A percentile compares a stretch with the other conserved stretches of the same genome.
These are phyloP conservation scores for Cryphonectria nitschkei DNA, from an alignment of 2,329 filamentous ascomycete species.

Conservation along the genomic window DNA sequence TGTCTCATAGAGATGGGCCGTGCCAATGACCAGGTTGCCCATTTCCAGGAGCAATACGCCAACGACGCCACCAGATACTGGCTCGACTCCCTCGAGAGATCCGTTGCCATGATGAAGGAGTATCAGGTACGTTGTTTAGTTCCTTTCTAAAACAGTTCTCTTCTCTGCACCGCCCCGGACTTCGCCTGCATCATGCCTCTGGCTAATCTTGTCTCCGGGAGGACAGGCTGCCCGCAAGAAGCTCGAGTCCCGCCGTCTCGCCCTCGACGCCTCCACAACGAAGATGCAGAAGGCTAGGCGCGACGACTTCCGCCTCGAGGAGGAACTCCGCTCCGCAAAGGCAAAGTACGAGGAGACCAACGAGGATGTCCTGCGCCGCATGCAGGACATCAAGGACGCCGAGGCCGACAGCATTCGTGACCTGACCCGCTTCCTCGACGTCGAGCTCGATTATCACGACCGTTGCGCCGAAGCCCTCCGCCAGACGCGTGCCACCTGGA, in stretches of 20 bases:
- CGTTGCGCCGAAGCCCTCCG: slow-evolving; percentile 82
- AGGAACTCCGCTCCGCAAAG: slow-evolving; percentile 87
- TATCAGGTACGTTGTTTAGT: slow-evolving; percentile 72
- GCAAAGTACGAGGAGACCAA: slow-evolving; percentile 95
- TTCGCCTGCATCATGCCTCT: neutral
- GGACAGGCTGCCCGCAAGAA: slow-evolving; percentile 78
- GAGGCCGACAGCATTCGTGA: slow-evolving; percentile 83
- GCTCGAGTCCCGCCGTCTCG: slow-evolving; percentile 85
- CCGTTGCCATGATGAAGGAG: slow-evolving; percentile 93
- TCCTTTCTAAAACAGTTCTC: neutral
- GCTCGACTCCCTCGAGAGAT: slow-evolving; percentile 90
- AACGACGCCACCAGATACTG: slow-evolving; percentile 78
- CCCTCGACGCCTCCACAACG: slow-evolving; percentile 85
- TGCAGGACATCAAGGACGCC: slow-evolving; percentile 95
- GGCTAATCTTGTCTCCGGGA: neutral
- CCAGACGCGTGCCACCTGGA: slow-evolving; percentile 53
- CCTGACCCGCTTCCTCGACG: slow-evolving; percentile 80
- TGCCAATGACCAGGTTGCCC: slow-evolving; percentile 84
- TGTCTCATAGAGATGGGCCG: slow-evolving; percentile 82
- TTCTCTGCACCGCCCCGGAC: neutral
- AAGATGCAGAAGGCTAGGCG: slow-evolving; percentile 94
- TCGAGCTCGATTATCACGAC: slow-evolving; percentile 89
- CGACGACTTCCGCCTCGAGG: slow-evolving; percentile 91
- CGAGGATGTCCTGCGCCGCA: slow-evolving; percentile 87
- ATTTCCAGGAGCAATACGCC: slow-evolving; percentile 83